phyloP scores from a whole-genome alignment of 805 yeast genomes.

The Candida pini region DNA sequence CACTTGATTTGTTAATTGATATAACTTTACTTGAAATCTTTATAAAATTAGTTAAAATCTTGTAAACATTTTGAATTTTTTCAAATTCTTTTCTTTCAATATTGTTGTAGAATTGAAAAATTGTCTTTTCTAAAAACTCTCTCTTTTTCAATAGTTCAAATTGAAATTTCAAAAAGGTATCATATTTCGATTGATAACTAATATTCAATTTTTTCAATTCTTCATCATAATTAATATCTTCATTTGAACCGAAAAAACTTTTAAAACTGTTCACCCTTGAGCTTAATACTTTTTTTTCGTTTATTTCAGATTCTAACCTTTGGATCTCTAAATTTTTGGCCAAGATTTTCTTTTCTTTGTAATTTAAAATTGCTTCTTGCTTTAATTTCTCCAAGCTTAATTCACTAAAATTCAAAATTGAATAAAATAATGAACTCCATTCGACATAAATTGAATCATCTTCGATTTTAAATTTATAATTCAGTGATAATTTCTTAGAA shows the following conservation, averaged over 20 bases:
- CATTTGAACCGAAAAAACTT: conserved; percentile 2
- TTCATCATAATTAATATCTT: conserved; percentile 1
- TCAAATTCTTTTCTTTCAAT: conserved; percentile 15
- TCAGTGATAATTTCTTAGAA: conserved; percentile 6
- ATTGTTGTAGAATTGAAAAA: conserved; percentile 10
- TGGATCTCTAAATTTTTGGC: not conserved
- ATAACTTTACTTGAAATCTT: conserved; percentile 2
- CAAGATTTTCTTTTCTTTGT: conserved; percentile 1
- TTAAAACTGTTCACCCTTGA: not conserved
- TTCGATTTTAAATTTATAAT: conserved; percentile 13
- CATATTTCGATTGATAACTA: conserved; percentile 5
- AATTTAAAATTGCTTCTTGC: conserved; percentile 2
- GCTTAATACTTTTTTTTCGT: not conserved
- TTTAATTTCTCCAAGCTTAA: not conserved
- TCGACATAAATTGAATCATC: conserved; percentile 10
- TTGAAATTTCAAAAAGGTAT: conserved; percentile 3
- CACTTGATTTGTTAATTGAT: not conserved
- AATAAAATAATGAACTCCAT: conserved; percentile 13
- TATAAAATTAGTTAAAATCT: conserved; percentile 2
- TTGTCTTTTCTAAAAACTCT: conserved; percentile 7
- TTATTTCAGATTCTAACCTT: not conserved
- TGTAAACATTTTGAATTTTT: conserved; percentile 9
- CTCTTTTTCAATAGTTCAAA: conserved; percentile 6
- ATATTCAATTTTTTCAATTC: not conserved
- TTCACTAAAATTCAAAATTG: conserved; percentile 7